Percentiles rank a stretch among this genome's conserved stretches.
phyloP scores from a whole-genome alignment of 1,284 basidiomycete genomes.

The Moesziomyces globuligerus region DNA sequence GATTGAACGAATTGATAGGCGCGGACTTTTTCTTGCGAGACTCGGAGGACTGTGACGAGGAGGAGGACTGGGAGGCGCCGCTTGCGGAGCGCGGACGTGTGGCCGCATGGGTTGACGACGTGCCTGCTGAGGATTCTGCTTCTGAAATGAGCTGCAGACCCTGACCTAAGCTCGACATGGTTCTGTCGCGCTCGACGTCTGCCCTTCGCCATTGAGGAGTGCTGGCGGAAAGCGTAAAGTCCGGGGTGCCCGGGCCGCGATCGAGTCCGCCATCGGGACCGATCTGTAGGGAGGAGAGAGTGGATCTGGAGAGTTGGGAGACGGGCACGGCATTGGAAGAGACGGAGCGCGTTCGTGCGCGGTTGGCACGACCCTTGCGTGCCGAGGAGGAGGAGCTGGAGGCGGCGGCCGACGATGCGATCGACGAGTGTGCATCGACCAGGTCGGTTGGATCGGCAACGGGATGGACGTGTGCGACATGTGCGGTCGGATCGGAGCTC shows the following conservation, averaged over 20 bases:
- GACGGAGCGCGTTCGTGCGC: conserved; percentile 39
- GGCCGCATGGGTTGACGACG: conserved; percentile 7
- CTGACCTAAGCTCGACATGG: conserved; percentile 44
- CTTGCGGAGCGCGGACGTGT: conserved; percentile 29
- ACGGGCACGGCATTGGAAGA: conserved; percentile 40
- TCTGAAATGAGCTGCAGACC: conserved; percentile 43
- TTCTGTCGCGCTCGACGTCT: conserved; percentile 29
- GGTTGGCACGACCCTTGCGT: conserved; percentile 23
- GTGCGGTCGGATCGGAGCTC: neutral
- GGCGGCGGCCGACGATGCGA: conserved; percentile 1
- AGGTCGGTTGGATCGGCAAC: neutral
- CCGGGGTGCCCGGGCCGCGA: conserved; percentile 51
- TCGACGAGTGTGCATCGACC: too few species aligned
- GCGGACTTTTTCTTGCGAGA: conserved; percentile 33
- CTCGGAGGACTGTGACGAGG: conserved; percentile 16
- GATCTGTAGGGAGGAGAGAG: conserved; percentile 17
- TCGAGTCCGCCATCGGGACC: conserved; percentile 21
- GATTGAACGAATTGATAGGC: conserved; percentile 3
- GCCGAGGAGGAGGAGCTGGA: conserved; percentile 33
- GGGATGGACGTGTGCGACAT: neutral
- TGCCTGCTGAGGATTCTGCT: conserved; percentile 16
- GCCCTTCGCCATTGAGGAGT: conserved; percentile 38
- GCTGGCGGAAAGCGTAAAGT: conserved; percentile 40
- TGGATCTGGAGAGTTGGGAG: conserved; percentile 21
- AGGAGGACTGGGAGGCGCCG: conserved; percentile 16